Base-by-base conservation (phyloP, 768 basidiomycete genomes). In the Pleurotus eryngii region DNA sequence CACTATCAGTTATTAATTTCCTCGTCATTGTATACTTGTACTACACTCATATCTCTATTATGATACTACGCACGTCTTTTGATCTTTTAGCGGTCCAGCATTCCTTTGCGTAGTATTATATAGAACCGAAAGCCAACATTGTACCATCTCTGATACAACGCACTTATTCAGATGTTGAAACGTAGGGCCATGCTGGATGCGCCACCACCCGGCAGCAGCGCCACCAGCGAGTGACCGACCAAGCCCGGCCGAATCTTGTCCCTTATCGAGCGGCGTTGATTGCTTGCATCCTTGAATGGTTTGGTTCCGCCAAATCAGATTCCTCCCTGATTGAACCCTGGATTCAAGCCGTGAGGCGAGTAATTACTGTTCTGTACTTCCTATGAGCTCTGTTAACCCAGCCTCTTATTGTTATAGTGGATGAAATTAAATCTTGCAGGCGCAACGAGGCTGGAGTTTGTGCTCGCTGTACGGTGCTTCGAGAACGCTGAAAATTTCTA, bases 141-240 rank as follows among this genome's bases (percentile, higher is more conserved):
- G 42, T 45, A 45, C 42, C 42, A 45, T 45, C n/a, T 26, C 24
- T 26, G 24, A 26, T 26, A 26, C 24, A 5, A 5, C 24, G 6
- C 20, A 22, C n/a, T 45, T 45, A 45, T 45, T 45, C 20, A n/a
- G 42, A 22, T n/a, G 42, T n/a, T 45, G 42, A 45, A 45, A 45
- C 20, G 42, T n/a, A 45, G 42, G 42, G 38, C 39, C 51, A 54
- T 42, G 51, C 51, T 40, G 37, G 15, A 39, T n/a, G 26, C 51
- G 51, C 51, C 51, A 54, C 51, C 24, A 24, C 51, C 51, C 22
- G 51, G 51, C 38, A 54, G 51, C 42, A 54, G 51, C 51, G 51
- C 51, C 51, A 54, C 51, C 51, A 54, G 51, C 51, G 51, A 54
- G 18, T 54, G 51, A 54, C 51, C 51, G 51, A 18, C 38, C 51